A percentile compares a stretch with the other conserved stretches of the same genome.
phyloP scores from a whole-genome alignment of 306 rosid species.

The Psophocarpus tetragonolobus region DNA sequence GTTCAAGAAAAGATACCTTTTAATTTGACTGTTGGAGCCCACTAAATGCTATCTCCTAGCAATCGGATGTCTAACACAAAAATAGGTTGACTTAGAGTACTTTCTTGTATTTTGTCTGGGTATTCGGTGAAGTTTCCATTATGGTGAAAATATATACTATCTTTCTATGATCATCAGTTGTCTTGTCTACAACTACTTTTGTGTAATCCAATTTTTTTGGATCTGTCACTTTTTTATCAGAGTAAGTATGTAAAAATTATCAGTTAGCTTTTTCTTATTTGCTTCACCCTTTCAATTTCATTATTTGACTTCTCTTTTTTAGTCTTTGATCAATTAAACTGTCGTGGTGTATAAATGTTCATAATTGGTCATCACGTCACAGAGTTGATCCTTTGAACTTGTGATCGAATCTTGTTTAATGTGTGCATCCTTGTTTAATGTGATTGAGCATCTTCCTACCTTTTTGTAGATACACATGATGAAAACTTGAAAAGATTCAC shows the following conservation, averaged over 20 bases:
- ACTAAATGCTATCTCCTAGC: not conserved
- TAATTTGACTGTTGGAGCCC: not conserved
- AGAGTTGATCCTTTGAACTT: conserved; percentile 12
- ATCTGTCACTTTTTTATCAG: not conserved
- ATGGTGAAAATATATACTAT: not conserved
- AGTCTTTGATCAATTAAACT: conserved; percentile 22
- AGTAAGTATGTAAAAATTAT: not conserved
- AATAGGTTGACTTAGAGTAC: not conserved
- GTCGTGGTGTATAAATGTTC: not conserved
- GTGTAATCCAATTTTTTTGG: not conserved
- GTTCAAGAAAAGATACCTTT: not conserved
- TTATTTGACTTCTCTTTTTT: not conserved
- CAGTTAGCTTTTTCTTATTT: not conserved
- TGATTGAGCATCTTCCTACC: not conserved
- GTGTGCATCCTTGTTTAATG: not conserved
- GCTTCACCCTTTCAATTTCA: not conserved
- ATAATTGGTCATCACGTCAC: not conserved
- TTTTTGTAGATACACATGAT: not conserved
- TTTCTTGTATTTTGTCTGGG: not conserved
- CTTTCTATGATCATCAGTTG: not conserved
- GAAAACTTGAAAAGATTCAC: conserved; percentile 8
- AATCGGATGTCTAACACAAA: not conserved
- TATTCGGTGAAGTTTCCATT: not conserved
- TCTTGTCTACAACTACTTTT: not conserved
- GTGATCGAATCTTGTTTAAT: not conserved